Evolutionary conservation across 1,284 basidiomycete genomes (phyloP).

Genomic region (Apiotrichum domesticum): DNA sequence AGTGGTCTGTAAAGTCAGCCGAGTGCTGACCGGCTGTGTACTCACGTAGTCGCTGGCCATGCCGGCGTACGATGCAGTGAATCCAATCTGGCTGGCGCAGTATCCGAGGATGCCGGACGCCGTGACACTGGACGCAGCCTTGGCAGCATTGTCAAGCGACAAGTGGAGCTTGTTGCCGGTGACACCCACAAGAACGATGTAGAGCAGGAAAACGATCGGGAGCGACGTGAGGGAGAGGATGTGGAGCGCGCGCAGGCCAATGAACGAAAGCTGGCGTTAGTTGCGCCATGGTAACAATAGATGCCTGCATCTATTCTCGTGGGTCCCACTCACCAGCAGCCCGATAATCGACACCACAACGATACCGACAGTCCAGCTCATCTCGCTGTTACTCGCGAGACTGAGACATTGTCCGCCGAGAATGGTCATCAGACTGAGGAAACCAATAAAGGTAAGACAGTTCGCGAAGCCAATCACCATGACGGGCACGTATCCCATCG

Average conservation of each 20-base stretch:
- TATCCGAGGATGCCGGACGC: slow-evolving; percentile 38
- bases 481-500: slow-evolving; percentile 67
- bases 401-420: slow-evolving; percentile 71
- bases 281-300: background rate
- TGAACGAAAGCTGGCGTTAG: slow-evolving; percentile 48
- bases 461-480: slow-evolving; percentile 62
- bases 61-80: slow-evolving; percentile 38
- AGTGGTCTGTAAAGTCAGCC: slow-evolving; percentile 48
- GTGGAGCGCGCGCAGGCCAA: slow-evolving; percentile 50
- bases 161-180: slow-evolving; percentile 54
- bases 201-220: slow-evolving; percentile 59
- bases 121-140: slow-evolving; percentile 28
- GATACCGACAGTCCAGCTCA: slow-evolving; percentile 65
- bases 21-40: background rate
- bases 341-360: slow-evolving; percentile 74
- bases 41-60: slow-evolving; percentile 43
- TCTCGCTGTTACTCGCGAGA: slow-evolving; percentile 58
- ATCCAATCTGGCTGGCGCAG: slow-evolving; percentile 40
- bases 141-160: slow-evolving; percentile 25
- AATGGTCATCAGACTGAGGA: slow-evolving; percentile 69
- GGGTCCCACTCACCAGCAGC: slow-evolving; percentile 55
- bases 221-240: slow-evolving; percentile 42
- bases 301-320: background rate
- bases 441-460: slow-evolving; percentile 60
- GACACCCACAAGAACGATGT: slow-evolving; percentile 66